Evolutionary conservation across 495 filamentous ascomycete genomes (phyloP), one percentile per base, ranked within the genome.

Genomic region (Penicillium tannophilum): DNA sequence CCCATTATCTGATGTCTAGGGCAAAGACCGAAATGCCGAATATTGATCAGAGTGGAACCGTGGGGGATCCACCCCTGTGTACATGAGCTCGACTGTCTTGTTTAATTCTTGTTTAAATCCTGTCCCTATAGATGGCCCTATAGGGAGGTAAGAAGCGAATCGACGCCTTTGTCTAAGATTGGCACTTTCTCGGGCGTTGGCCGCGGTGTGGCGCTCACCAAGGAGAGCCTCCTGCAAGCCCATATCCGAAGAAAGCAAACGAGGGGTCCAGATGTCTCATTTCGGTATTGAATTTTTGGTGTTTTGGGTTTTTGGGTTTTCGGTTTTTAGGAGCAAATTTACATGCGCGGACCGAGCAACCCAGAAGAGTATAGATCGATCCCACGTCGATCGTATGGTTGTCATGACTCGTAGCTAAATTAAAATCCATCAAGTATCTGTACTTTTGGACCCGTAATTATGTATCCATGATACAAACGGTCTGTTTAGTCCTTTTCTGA

Each of bases 281-380:
- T 52, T 24, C n/a, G 28, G 20, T 12, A 35, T 17, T 52, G 26
- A 49, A 49, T 9, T 49, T 16, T 26, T n/a, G 6, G 28, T 45
- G 20, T 28, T 14, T 26, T 7, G 9, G 33, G 23, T 23, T 49
- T 49, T 28, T 11, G 9, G n/a, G 11, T 3, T 26, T 24, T 41
- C 3, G 4, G 20, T 23, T 30, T 54, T 28, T 28, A 30, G 19
- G 2, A 31, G 11, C 4, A 24, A 41, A 14, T 24, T 26, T 41
- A 7, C 28, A 3, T 8, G 4, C 3, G 36, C 53, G 42, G 53
- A 67, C 59, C 51, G 45, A 42, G 59, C 28, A 55, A 43, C 63
- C 63, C 49, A 63, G 58, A 66, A 62, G 42, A 68, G 63, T 57
- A 63, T 66, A 63, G 66, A 57, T 68, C 64, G 55, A 67, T 59